Conservation (phyloP, 352 stramenopile species). For the Thalassiosira delicatula region DNA sequence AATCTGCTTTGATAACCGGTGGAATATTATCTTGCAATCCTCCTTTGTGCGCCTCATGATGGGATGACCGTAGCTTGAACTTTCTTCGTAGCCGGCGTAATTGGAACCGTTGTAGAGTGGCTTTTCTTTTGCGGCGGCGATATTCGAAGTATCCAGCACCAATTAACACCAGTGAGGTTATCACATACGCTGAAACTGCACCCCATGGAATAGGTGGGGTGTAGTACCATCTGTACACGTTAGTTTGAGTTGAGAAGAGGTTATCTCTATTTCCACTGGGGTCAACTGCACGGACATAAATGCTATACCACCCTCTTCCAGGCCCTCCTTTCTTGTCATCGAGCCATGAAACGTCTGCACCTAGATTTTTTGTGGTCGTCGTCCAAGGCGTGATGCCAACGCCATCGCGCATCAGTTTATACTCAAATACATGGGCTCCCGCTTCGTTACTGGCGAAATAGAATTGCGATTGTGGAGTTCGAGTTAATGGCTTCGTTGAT, state of each 20-base stretch:
- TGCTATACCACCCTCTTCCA: constrained; percentile 87
- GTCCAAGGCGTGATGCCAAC: constrained; percentile 84
- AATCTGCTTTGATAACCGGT: background rate
- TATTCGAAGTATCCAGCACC: constrained; percentile 90
- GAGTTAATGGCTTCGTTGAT: constrained; percentile 63
- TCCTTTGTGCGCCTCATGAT: constrained; percentile 19
- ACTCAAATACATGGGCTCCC: constrained; percentile 90
- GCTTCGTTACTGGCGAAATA: constrained; percentile 88
- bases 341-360: constrained; percentile 80
- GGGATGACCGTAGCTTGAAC: constrained; percentile 82
- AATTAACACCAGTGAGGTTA: constrained; percentile 86
- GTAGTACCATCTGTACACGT: constrained; percentile 93
- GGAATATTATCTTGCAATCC: constrained; percentile 3
- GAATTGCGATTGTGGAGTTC: constrained; percentile 87
- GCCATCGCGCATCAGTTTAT: constrained; percentile 88
- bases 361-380: constrained; percentile 59
- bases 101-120: constrained; percentile 91
- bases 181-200: constrained; percentile 87
- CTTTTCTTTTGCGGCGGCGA: constrained; percentile 89
- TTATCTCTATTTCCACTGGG: constrained; percentile 91
- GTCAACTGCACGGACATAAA: constrained; percentile 89
- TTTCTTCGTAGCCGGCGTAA: constrained; percentile 94
- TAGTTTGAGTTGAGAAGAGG: constrained; percentile 86
- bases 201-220: constrained; percentile 89
- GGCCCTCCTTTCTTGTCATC: constrained; percentile 81